phyloP scores from a whole-genome alignment of 1,284 basidiomycete genomes.

The Trametes sp. region DNA sequence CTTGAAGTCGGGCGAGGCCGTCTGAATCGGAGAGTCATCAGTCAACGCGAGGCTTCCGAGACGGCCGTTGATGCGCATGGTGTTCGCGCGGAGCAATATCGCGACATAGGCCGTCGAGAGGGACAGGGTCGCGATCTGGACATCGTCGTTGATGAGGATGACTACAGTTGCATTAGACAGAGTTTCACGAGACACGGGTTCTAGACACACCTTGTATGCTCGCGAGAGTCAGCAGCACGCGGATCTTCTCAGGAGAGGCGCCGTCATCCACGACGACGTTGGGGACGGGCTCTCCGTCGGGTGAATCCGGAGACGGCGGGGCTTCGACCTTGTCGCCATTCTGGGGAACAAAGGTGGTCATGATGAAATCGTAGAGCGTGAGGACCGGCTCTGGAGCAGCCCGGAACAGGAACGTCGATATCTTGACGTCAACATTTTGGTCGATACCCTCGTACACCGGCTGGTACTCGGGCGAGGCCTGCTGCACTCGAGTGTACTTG shows the following conservation, averaged over 20 bases:
- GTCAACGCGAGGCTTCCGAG: slow-evolving; percentile 88
- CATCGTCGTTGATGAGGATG: slow-evolving; percentile 81
- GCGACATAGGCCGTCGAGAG: slow-evolving; percentile 93
- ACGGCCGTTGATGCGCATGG: slow-evolving; percentile 84
- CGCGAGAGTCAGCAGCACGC: slow-evolving; percentile 86
- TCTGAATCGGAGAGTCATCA: slow-evolving; percentile 74
- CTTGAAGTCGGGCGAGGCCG: slow-evolving; percentile 77
- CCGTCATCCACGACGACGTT: slow-evolving; percentile 22
- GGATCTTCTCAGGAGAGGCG: slow-evolving; percentile 66
- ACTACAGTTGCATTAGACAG: slow-evolving; percentile 55
- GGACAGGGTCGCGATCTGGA: slow-evolving; percentile 85
- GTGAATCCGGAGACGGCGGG: slow-evolving; percentile 17
- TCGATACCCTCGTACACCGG: slow-evolving; percentile 88
- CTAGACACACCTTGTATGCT: slow-evolving; percentile 76
- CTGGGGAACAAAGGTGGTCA: slow-evolving; percentile 90
- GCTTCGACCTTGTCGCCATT: slow-evolving; percentile 37
- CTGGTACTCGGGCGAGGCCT: slow-evolving; percentile 88
- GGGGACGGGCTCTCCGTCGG: slow-evolving; percentile 21
- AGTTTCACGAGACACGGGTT: not conserved
- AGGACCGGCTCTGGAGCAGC: slow-evolving; percentile 93
- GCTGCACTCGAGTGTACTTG: slow-evolving; percentile 84
- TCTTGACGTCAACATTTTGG: slow-evolving; percentile 86
- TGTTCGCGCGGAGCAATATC: slow-evolving; percentile 78
- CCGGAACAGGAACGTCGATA: slow-evolving; percentile 94
- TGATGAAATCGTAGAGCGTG: slow-evolving; percentile 95